Conservation (phyloP, 192 early-diverging fungal genomes). For the Lobosporangium transversale region DNA sequence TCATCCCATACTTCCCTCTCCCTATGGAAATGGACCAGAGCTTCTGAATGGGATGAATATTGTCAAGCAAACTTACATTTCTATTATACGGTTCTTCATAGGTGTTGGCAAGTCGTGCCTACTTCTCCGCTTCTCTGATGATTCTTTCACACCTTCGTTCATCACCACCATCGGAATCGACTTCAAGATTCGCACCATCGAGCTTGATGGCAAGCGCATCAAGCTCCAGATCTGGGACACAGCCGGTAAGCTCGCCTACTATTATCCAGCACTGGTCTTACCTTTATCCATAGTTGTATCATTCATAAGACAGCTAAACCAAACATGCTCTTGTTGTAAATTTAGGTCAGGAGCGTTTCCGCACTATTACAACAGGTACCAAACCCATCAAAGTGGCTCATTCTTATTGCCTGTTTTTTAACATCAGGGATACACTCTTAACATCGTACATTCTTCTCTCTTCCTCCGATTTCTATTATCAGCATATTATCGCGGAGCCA, state of each 20-base stretch:
- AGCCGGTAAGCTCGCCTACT: conserved; percentile 60
- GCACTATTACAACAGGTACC: conserved; percentile 96
- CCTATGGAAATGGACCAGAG: too few species aligned
- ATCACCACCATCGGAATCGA: conserved; percentile 99
- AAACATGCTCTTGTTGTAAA: neutral
- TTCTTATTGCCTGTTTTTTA: neutral
- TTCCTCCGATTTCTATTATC: neutral
- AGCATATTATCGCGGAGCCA: conserved; percentile 99
- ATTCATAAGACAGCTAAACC: neutral
- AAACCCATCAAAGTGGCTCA: neutral
- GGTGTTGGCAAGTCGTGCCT: conserved; percentile 98
- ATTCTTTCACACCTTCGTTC: conserved; percentile 99
- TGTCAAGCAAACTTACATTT: too few species aligned
- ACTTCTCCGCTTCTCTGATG: conserved; percentile 97
- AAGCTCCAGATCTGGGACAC: conserved; percentile 99
- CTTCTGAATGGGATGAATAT: too few species aligned
- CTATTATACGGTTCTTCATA: too few species aligned
- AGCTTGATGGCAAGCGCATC: conserved; percentile 98
- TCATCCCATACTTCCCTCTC: too few species aligned
- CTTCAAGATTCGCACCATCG: conserved; percentile 99
- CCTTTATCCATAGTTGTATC: neutral
- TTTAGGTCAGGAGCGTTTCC: conserved; percentile 93
- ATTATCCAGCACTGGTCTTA: neutral
- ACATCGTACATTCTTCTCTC: neutral
- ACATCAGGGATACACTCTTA: neutral